Evolutionary conservation across 1,284 basidiomycete genomes (phyloP).

Genomic region (Taiwanofungus camphoratus): DNA sequence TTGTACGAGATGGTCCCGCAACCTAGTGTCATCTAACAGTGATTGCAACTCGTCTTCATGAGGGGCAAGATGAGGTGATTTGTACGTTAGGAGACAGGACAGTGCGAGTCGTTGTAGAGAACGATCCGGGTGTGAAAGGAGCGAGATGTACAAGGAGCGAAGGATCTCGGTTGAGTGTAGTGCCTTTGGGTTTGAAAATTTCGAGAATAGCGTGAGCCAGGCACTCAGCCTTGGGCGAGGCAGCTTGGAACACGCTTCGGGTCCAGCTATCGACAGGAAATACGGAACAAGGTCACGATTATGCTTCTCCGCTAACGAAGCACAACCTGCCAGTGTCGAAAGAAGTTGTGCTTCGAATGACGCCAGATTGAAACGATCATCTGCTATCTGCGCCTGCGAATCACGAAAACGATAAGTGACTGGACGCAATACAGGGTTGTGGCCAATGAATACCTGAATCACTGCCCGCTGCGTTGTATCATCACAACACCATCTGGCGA

Average conservation of each 20-base stretch:
- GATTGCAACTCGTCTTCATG: conserved; percentile 66
- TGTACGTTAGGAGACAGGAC: conserved; percentile 82
- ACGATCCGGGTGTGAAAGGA: conserved; percentile 86
- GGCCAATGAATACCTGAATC: conserved; percentile 30
- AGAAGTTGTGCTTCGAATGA: conserved; percentile 84
- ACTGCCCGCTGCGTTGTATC: conserved; percentile 21
- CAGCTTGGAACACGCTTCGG: conserved; percentile 36
- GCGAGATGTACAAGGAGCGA: conserved; percentile 59
- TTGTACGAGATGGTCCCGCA: conserved; percentile 82
- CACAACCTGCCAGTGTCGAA: conserved; percentile 56
- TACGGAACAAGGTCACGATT: conserved; percentile 76
- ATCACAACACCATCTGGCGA: conserved; percentile 41
- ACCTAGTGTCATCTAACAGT: conserved; percentile 82
- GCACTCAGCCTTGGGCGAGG: conserved; percentile 55
- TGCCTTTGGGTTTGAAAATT: conserved; percentile 89
- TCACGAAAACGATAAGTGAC: neutral
- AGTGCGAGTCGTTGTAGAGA: conserved; percentile 76
- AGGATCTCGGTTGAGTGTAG: conserved; percentile 69
- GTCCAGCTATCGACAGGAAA: conserved; percentile 59
- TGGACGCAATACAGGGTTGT: neutral
- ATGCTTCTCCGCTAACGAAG: conserved; percentile 76
- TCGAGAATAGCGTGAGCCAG: conserved; percentile 86
- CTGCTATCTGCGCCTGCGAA: conserved; percentile 47
- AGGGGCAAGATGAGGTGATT: conserved; percentile 58
- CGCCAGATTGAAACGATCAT: conserved; percentile 67